Percentiles rank a stretch among this genome's conserved stretches.
Conservation (phyloP, 2,329 filamentous ascomycete species). For the Mycosphaerella sp. region DNA sequence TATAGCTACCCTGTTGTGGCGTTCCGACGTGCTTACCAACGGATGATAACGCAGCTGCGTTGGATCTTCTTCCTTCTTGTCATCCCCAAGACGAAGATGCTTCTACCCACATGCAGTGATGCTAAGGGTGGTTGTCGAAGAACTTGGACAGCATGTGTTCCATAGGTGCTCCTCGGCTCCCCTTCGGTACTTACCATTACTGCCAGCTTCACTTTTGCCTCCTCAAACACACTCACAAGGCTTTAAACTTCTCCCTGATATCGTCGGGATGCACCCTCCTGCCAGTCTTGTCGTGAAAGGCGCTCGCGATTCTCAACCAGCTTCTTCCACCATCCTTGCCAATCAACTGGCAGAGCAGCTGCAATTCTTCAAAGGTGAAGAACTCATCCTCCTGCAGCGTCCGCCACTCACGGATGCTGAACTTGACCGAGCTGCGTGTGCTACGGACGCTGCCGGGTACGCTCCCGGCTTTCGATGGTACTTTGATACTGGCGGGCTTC, state of each 20-base stretch:
- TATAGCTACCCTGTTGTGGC: conserved; percentile 1
- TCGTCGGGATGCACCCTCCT: conserved; percentile 40
- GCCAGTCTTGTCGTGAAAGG: conserved; percentile 47
- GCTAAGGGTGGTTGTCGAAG: background rate
- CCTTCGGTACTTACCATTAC: background rate
- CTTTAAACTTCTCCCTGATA: conserved; percentile 39
- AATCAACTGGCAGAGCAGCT: conserved; percentile 41
- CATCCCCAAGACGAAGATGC: too few species aligned
- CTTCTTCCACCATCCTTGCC: conserved; percentile 32
- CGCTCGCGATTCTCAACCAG: conserved; percentile 44
- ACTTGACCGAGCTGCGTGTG: conserved; percentile 18
- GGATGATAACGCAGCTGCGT: conserved; percentile 2
- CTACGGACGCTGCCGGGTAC: conserved; percentile 10
- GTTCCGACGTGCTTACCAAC: conserved; percentile 2
- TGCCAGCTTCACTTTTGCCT: background rate
- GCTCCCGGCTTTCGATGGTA: conserved; percentile 13
- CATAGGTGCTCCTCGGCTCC: background rate
- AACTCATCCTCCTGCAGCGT: conserved; percentile 31
- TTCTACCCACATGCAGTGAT: too few species aligned
- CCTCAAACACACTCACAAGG: conserved; percentile 10
- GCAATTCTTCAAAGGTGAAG: conserved; percentile 37
- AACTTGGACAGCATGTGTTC: background rate
- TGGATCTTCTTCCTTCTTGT: too few species aligned
- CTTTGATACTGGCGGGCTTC: conserved; percentile 12
- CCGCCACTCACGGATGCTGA: conserved; percentile 30